Evolutionary conservation across 257 asterid genomes (phyloP), one percentile per base, ranked within the genome.

Genomic region (Solanum rostratum): DNA sequence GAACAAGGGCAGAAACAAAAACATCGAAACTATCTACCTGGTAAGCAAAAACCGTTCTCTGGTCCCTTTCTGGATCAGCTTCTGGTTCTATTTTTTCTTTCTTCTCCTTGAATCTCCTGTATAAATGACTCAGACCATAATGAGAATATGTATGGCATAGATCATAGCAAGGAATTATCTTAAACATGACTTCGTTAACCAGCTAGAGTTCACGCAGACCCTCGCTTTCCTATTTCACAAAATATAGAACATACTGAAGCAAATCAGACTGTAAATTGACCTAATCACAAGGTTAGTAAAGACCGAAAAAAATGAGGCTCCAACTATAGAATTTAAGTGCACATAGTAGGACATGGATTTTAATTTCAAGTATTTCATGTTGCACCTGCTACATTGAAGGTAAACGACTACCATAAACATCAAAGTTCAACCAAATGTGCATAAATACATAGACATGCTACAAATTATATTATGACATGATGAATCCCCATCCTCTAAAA

Each of bases 61-160:
- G 99, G 85, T 97, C 99, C 91, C 99, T 93, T 89, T 97, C 99
- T 71, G 99, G 99, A 84, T 97, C 99, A 68, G 98, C 98, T 91
- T 97, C 99, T 88, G 98, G 97, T 89, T 97, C 99, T 71, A 80
- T 90, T 7, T 94, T 90, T 89, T 97, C 99, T 85, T 94, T 97
- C 91, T 95, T 97, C 59, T 97, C 99, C 90, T 92, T 97, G 86
- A 91, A 97, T 85, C 98, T 91, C 98, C 99, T 97, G 98, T 97
- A 93, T 65, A 71, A 79, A 88, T 45, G 85, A 90, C 97, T 94
- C 96, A 83, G 69, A 89, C 87, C 45, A 92, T 53, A 89, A 88
- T 96, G 70, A 96, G 97, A 85, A 90, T 83, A 54, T 50, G 63
- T 78, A 78, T 29, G 82, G 12, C 63, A 78, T 53, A 78, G 65